Evolutionary conservation across 306 rosid genomes (phyloP).

Genomic region (Quercus mongolica): DNA sequence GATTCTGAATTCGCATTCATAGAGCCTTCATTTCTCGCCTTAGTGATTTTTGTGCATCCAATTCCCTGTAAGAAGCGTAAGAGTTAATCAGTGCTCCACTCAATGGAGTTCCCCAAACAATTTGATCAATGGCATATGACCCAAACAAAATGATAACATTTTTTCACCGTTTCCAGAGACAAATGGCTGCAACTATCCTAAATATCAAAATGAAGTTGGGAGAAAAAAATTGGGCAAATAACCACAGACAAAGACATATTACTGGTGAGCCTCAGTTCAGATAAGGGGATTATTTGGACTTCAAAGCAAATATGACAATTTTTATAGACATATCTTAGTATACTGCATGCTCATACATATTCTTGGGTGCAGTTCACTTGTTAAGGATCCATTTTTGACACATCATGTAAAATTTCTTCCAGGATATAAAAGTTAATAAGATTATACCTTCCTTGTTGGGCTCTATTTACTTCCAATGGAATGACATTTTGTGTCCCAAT

Average conservation of each 20-base stretch:
- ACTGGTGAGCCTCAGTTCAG: not conserved
- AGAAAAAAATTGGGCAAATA: not conserved
- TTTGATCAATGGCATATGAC: not conserved
- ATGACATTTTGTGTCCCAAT: not conserved
- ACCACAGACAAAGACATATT: not conserved
- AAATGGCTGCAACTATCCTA: slow-evolving; percentile 8
- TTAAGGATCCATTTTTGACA: not conserved
- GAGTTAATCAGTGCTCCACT: slow-evolving; percentile 22
- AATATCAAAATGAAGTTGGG: not conserved
- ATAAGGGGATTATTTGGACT: not conserved
- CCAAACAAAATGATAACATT: not conserved
- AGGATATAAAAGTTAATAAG: not conserved
- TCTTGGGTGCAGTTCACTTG: not conserved
- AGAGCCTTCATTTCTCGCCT: slow-evolving; percentile 69
- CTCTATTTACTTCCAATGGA: not conserved
- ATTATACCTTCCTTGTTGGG: not conserved
- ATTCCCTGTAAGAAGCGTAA: slow-evolving; percentile 63
- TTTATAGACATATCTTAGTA: not conserved
- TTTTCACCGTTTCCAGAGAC: slow-evolving; percentile 16
- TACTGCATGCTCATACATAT: not conserved
- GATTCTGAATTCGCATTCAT: slow-evolving; percentile 68
- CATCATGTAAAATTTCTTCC: not conserved
- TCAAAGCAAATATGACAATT: not conserved
- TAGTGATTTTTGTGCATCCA: slow-evolving; percentile 90
- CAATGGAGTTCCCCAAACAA: not conserved